A percentile compares a stretch with the other conserved stretches of the same genome.
phyloP scores from a whole-genome alignment of 495 filamentous ascomycete species.

The Clohesyomyces aquaticus region DNA sequence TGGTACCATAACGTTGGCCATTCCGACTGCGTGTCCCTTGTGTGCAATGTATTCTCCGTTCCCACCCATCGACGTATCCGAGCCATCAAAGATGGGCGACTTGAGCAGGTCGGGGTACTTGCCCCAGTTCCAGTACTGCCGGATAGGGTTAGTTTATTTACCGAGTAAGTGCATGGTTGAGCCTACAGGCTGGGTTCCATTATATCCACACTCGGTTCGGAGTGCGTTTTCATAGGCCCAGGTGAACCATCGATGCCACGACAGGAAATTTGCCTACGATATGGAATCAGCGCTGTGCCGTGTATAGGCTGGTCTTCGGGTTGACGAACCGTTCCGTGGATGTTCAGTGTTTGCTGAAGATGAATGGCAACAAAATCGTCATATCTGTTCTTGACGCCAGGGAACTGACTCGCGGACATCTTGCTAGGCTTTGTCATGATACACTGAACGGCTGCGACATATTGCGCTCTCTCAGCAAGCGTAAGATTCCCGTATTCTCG shows the following conservation, averaged over 20 bases:
- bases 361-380: conserved; percentile 73
- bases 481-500: conserved; percentile 12
- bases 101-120: conserved; percentile 42
- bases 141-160: too few relatives aligned
- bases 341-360: conserved; percentile 51
- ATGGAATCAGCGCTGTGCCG: too few relatives aligned
- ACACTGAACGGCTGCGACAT: conserved; percentile 19
- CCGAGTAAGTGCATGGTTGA: too few relatives aligned
- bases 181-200: conserved; percentile 56
- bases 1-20: conserved; percentile 18
- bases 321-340: conserved; percentile 59
- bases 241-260: conserved; percentile 73
- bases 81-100: conserved; percentile 54
- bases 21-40: conserved; percentile 11
- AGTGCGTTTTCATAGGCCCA: conserved; percentile 67
- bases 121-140: conserved; percentile 61
- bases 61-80: conserved; percentile 48
- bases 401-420: neutral
- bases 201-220: conserved; percentile 70
- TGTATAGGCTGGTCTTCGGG: too few relatives aligned
- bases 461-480: neutral
- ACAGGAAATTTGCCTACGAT: conserved; percentile 66
- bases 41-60: conserved; percentile 51
- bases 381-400: conserved; percentile 51
- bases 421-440: conserved; percentile 10